Evolutionary conservation across 2,329 filamentous ascomycete species (phyloP), one percentile per base, ranked within the genome.

Genomic region (Ophiostoma ulmi): DNA sequence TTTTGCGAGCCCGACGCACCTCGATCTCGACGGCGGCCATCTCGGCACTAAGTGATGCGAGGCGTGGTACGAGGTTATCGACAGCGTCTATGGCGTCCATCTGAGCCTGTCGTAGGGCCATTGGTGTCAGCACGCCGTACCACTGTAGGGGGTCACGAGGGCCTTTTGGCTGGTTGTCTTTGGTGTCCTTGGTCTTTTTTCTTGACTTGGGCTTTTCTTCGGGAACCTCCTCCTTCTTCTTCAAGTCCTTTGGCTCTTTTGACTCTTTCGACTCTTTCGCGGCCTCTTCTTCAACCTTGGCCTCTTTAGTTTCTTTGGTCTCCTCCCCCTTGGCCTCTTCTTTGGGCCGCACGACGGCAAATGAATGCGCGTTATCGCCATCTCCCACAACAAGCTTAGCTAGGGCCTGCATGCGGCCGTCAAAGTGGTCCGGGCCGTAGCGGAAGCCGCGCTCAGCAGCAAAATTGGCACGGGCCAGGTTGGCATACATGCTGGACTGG

Each of bases 401-500:
- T 31, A 78, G 79, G 3, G 90, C 89, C 77, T 88, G 87, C 88
- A 92, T 92, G 66, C 91, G 85, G 74, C 88, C 85, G 78, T 94
- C 90, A 77, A 91, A 94, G 76, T 87, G 85, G 75, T 92, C 89
- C 73, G 83, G 84, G 3, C 90, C 91, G 77, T 90, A 93, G 61
- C 87, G 83, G 73, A 87, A 78, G 41, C 88, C 86, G 14, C 86
- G 82, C 76, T 87, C 83, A n/a, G 86, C 87, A 38, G 86, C 82
- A 79, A 92, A 93, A 80, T 93, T 93, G 73, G 91, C 91, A 71
- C 91, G 86, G n/a, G 91, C 89, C 58, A 94, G 82, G 74, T 82
- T 80, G 70, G 86, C 84, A 76, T 83, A 86, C 73, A 91, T 83
- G 69, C 80, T 80, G 26, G 84, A 80, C 73, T 92, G 85, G 26